Percentiles rank a stretch among this genome's conserved stretches.
phyloP scores from a whole-genome alignment of 2,329 filamentous ascomycete genomes.

The Zymoseptoria crescenta region DNA sequence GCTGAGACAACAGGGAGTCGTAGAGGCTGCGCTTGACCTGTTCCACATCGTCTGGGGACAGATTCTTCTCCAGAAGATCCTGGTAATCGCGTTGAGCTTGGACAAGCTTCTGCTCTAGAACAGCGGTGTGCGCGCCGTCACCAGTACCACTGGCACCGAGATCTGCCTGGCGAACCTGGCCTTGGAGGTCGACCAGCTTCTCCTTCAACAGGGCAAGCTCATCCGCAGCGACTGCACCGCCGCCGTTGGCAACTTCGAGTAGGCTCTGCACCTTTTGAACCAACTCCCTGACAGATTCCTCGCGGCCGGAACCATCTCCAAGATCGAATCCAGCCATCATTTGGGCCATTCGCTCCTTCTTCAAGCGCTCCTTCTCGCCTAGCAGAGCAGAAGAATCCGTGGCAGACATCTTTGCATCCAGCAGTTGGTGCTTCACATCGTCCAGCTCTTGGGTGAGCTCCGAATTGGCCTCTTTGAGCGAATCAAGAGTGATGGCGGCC shows the following conservation, averaged over 20 bases:
- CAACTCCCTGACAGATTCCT: conserved; percentile 72
- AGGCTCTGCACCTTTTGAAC: conserved; percentile 77
- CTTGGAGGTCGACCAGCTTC: conserved; percentile 79
- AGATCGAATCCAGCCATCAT: conserved; percentile 99
- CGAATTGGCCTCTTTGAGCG: conserved; percentile 87
- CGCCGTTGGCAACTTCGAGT: conserved; percentile 65
- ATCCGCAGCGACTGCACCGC: conserved; percentile 73
- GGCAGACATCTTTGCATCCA: conserved; percentile 93
- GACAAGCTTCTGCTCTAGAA: conserved; percentile 69
- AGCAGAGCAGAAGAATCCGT: conserved; percentile 84
- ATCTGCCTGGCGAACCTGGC: conserved; percentile 86
- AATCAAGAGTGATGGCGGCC: conserved; percentile 94
- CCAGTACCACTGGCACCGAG: conserved; percentile 62
- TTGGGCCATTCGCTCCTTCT: conserved; percentile 98
- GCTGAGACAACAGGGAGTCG: conserved; percentile 64
- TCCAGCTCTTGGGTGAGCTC: conserved; percentile 89
- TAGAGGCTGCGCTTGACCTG: conserved; percentile 76
- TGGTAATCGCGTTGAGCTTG: conserved; percentile 77
- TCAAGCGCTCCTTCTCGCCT: conserved; percentile 97
- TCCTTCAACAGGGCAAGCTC: conserved; percentile 70
- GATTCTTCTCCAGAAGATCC: conserved; percentile 68
- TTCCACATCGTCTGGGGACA: conserved; percentile 69
- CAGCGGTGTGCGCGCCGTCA: conserved; percentile 51
- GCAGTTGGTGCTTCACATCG: conserved; percentile 89
- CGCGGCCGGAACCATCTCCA: conserved; percentile 85